These are phyloP conservation scores for Mycena capillaripes DNA, from an alignment of 768 basidiomycete genomes.

Conservation along the genomic window DNA sequence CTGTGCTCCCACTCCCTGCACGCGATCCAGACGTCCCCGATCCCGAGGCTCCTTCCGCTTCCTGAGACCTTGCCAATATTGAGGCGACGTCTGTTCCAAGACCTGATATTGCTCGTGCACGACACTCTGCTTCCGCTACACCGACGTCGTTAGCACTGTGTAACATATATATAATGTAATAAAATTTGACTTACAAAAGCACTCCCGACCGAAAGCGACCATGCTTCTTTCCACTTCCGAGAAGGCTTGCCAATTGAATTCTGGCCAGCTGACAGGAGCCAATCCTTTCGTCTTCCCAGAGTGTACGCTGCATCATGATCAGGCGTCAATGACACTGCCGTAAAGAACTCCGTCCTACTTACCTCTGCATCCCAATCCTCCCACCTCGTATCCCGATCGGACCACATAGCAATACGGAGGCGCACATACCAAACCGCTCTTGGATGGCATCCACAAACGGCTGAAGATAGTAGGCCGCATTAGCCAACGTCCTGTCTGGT, in stretches of 20 bases:
- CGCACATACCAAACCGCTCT: conserved; percentile 7
- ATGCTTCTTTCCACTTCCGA: background rate
- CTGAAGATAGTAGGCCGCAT: conserved; percentile 2
- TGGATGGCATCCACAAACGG: conserved; percentile 10
- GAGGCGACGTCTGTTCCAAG: too few relatives aligned
- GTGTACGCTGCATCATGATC: conserved; percentile 23
- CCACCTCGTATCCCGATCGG: background rate
- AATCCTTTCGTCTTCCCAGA: conserved; percentile 2
- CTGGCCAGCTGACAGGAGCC: background rate
- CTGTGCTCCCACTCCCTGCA: too few relatives aligned
- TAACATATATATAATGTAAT: background rate
- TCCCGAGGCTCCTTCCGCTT: too few relatives aligned
- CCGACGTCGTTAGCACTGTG: background rate
- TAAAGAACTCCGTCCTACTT: background rate
- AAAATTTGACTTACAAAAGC: conserved; percentile 3
- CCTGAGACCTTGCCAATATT: too few relatives aligned
- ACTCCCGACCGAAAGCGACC: conserved; percentile 3
- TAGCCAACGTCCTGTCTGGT: background rate
- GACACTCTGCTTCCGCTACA: conserved; percentile 10
- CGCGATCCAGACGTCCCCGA: too few relatives aligned
- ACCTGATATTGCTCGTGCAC: background rate
- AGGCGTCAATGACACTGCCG: background rate
- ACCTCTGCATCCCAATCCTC: conserved; percentile 2
- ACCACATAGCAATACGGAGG: background rate
- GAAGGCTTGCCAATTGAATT: background rate